Conservation (phyloP, 768 basidiomycete species). For the Gyrodon lividus region DNA sequence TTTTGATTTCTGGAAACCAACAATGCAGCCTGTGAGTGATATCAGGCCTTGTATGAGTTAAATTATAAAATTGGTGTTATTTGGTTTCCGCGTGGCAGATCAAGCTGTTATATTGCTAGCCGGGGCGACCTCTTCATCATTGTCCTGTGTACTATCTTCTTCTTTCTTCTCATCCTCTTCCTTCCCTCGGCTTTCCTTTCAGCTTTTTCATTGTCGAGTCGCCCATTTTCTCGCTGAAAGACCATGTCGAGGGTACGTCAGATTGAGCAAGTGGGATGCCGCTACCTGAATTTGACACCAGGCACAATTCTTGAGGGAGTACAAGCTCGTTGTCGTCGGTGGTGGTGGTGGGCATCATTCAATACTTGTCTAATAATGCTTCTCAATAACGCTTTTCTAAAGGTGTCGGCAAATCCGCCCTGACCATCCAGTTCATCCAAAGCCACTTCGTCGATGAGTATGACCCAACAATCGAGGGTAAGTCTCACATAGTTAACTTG, state of each 20-base stretch:
- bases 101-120: conserved; percentile 5
- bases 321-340: conserved; percentile 98
- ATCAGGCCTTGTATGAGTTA: too few relatives aligned
- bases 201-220: neutral
- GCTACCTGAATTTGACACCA: conserved; percentile 26
- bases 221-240: conserved; percentile 4
- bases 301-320: conserved; percentile 92
- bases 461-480: conserved; percentile 94
- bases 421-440: conserved; percentile 99
- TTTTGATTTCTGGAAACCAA: too few relatives aligned
- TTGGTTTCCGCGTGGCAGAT: conserved; percentile 18
- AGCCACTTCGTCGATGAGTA: conserved; percentile 91
- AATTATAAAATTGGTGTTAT: conserved; percentile 19
- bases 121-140: conserved; percentile 1
- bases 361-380: conserved; percentile 22
- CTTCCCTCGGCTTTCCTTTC: conserved; percentile 1
- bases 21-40: too few relatives aligned
- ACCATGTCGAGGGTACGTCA: conserved; percentile 33
- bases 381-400: conserved; percentile 1
- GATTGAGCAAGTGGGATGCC: neutral
- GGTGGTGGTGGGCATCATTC: conserved; percentile 76
- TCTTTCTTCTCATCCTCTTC: conserved; percentile 4
- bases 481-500: conserved; percentile 11
- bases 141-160: conserved; percentile 9
- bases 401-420: conserved; percentile 75